A percentile compares a stretch with the other conserved stretches of the same genome.
phyloP scores from a whole-genome alignment of 192 early-diverging fungal genomes.

The Linderina pennispora region DNA sequence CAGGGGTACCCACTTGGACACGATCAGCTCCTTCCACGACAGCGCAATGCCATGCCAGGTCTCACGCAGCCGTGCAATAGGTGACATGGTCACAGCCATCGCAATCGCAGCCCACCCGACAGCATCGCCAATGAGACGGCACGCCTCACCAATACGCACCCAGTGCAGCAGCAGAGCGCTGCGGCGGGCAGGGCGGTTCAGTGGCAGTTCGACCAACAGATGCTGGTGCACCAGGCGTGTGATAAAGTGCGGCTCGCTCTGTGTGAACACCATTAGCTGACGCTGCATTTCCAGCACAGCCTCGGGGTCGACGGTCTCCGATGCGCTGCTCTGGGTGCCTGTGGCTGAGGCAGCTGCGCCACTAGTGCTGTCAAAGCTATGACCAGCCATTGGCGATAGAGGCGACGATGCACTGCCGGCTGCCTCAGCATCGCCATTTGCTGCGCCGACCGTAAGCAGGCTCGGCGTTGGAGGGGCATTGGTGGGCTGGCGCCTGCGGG shows the following conservation, averaged over 20 bases:
- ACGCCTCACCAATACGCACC: conserved; percentile 57
- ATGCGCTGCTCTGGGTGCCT: not conserved
- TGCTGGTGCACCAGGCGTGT: conserved; percentile 63
- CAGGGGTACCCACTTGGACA: conserved; percentile 54
- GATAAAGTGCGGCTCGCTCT: conserved; percentile 62
- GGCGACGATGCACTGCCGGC: not conserved
- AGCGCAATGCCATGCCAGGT: conserved; percentile 60
- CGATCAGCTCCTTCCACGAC: conserved; percentile 45
- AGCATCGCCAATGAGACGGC: conserved; percentile 54
- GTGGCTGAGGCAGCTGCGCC: not conserved
- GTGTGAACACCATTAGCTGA: conserved; percentile 49
- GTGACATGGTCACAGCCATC: conserved; percentile 59
- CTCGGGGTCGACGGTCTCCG: conserved; percentile 1
- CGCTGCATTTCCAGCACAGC: conserved; percentile 21
- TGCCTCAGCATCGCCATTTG: conserved; percentile 1
- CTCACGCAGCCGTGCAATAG: conserved; percentile 59
- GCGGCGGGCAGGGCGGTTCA: conserved; percentile 43
- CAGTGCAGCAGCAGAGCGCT: conserved; percentile 58
- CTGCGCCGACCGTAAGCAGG: conserved; percentile 16
- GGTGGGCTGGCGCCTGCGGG: not conserved
- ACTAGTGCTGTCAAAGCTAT: too few species aligned
- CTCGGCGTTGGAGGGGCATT: conserved; percentile 12
- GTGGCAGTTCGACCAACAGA: conserved; percentile 53
- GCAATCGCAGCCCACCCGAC: conserved; percentile 62
- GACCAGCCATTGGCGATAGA: not conserved